phyloP scores from a whole-genome alignment of 2,329 filamentous ascomycete species.

The Fonsecaea pugnacius region DNA sequence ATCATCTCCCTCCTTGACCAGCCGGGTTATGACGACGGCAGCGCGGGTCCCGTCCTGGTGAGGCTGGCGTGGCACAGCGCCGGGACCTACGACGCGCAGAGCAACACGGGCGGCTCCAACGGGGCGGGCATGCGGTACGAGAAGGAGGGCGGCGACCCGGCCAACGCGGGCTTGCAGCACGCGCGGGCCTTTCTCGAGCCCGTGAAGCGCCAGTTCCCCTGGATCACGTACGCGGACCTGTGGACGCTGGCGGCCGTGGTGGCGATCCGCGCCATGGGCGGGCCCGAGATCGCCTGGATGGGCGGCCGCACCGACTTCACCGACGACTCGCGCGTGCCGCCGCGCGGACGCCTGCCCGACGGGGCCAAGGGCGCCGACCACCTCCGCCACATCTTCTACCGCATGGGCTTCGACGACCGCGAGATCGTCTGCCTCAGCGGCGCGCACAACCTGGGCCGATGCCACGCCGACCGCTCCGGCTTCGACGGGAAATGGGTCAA shows the following conservation, averaged over 20 bases:
- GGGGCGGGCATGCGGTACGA: conserved; percentile 70
- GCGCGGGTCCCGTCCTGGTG: conserved; percentile 66
- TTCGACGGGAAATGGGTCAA: conserved; percentile 65
- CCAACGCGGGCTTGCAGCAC: conserved; percentile 67
- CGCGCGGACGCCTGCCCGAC: conserved; percentile 62
- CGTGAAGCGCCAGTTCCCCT: conserved; percentile 62
- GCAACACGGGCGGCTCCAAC: conserved; percentile 67
- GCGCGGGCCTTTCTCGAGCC: conserved; percentile 68
- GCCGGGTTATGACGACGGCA: conserved; percentile 68
- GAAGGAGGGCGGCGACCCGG: conserved; percentile 66
- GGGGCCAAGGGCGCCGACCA: conserved; percentile 60
- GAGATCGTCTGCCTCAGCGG: conserved; percentile 63
- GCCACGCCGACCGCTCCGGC: conserved; percentile 60
- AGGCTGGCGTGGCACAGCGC: conserved; percentile 69
- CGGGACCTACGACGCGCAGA: conserved; percentile 64
- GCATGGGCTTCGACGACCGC: conserved; percentile 65
- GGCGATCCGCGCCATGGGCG: conserved; percentile 64
- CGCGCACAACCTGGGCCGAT: conserved; percentile 62
- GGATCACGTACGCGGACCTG: conserved; percentile 69
- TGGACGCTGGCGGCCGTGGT: conserved; percentile 67
- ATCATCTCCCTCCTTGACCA: conserved; percentile 60
- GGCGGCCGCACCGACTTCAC: conserved; percentile 65
- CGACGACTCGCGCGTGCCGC: conserved; percentile 64
- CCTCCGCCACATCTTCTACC: conserved; percentile 60
- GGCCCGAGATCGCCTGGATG: conserved; percentile 61